These are phyloP conservation scores for Fusarium multiceps DNA, from an alignment of 2,329 filamentous ascomycete genomes.

Conservation along the genomic window DNA sequence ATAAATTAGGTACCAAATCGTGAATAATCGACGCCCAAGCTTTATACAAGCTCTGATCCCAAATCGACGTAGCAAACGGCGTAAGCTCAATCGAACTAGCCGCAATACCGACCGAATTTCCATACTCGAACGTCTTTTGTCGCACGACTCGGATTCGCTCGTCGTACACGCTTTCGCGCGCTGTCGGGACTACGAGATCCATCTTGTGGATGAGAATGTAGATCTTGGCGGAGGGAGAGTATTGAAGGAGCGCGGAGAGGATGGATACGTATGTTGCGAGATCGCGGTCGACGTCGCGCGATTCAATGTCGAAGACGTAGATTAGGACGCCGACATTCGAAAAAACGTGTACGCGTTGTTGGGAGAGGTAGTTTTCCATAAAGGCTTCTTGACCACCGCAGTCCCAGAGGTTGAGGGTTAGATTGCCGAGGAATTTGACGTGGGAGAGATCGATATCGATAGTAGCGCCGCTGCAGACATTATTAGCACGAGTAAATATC, in stretches of 20 bases:
- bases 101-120: constrained; percentile 51
- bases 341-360: constrained; percentile 96
- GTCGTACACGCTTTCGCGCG: constrained; percentile 84
- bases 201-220: constrained; percentile 99
- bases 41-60: constrained; percentile 98
- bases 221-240: constrained; percentile 81
- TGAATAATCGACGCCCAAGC: constrained; percentile 99
- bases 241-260: constrained; percentile 88
- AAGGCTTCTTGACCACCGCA: constrained; percentile 99
- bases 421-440: constrained; percentile 97
- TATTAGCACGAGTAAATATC: background rate
- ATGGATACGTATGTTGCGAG: constrained; percentile 92
- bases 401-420: constrained; percentile 98
- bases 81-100: constrained; percentile 71
- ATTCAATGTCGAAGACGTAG: constrained; percentile 99
- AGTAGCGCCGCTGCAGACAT: constrained; percentile 75
- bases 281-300: constrained; percentile 91
- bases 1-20: constrained; percentile 93
- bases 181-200: constrained; percentile 87
- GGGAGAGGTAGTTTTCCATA: constrained; percentile 97
- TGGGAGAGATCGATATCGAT: constrained; percentile 99
- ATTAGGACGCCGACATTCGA: constrained; percentile 96
- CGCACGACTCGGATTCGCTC: constrained; percentile 83
- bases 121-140: constrained; percentile 73
- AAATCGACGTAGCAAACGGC: constrained; percentile 95